Evolutionary conservation across 148 eudicot genomes (phyloP), one percentile per base, ranked within the genome.

Genomic region (Nyssa sinensis): DNA sequence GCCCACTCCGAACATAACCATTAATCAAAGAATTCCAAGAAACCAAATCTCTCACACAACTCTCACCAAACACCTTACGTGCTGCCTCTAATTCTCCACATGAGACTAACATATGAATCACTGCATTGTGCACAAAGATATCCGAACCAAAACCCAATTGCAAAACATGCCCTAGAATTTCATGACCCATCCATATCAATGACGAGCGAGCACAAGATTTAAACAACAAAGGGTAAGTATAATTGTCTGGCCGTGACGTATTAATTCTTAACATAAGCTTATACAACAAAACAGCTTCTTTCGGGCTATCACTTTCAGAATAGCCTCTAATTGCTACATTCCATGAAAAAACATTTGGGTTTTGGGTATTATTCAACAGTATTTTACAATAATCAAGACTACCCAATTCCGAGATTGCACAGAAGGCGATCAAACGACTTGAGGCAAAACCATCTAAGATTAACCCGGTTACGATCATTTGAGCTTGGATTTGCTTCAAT

Each of bases 21-120:
- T 83, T 83, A 5, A 87, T 79, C 86, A 89, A 85, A 55, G 90
- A 77, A 47, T 83, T 89, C 90, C 88, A 87, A 49, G 86, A 81
- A 32, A 86, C 87, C 81, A 89, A 81, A 79, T 86, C 93, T 71
- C 87, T 85, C 29, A 81, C 90, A 78, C 39, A 41, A 85, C 87
- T 89, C 81, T 81, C 88, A 83, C 75, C 88, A 34, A 89, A 89
- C 88, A 89, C 81, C 70, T 80, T 73, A 63, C 67, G 87, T 24
- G 88, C 93, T 9, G 32, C 65, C 27, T 69, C 84, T 74, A 83
- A 33, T 47, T 64, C 66, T n/a, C 86, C 84, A 74, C 87, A 81
- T 2, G 74, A 73, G 30, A 83, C 87, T 73, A 89, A 66, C 84
- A 87, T 74, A 75, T 85, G 86, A 68, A 89, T 37, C 59, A 84